A percentile compares a stretch with the other conserved stretches of the same genome.
phyloP scores from a whole-genome alignment of 257 asterid species.

The Eustoma russellianum region DNA sequence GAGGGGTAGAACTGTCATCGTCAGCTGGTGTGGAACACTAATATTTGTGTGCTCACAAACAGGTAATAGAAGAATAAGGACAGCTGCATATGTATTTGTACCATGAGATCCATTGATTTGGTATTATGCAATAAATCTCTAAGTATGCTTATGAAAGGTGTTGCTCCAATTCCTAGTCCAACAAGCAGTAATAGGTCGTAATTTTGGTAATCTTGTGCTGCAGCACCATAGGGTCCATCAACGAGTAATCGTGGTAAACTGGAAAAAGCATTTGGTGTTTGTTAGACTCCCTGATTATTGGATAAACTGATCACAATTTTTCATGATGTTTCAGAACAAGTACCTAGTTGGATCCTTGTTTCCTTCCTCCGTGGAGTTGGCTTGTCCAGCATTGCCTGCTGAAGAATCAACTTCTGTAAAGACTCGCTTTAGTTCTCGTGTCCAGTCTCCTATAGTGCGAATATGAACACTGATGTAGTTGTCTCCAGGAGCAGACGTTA shows the following conservation, averaged over 20 bases:
- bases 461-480: conserved; percentile 75
- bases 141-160: conserved; percentile 90
- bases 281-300: neutral
- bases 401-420: conserved; percentile 54
- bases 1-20: neutral
- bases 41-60: neutral
- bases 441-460: conserved; percentile 71
- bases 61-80: neutral
- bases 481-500: conserved; percentile 96
- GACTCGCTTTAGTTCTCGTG: conserved; percentile 48
- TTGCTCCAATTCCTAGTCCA: conserved; percentile 96
- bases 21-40: no score
- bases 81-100: conserved; percentile 12
- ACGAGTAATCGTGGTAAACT: conserved; percentile 71
- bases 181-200: conserved; percentile 77
- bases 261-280: conserved; percentile 12
- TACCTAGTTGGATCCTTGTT: conserved; percentile 62
- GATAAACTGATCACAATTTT: conserved; percentile 1
- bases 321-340: conserved; percentile 5
- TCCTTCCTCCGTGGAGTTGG: conserved; percentile 45
- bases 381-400: conserved; percentile 46
- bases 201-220: conserved; percentile 84
- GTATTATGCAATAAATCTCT: conserved; percentile 71
- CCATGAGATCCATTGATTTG: conserved; percentile 54
- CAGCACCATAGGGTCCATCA: conserved; percentile 95